Evolutionary conservation across 1,284 basidiomycete species (phyloP), one percentile per base, ranked within the genome.

Genomic region (Rhodotorula mucilaginosa): DNA sequence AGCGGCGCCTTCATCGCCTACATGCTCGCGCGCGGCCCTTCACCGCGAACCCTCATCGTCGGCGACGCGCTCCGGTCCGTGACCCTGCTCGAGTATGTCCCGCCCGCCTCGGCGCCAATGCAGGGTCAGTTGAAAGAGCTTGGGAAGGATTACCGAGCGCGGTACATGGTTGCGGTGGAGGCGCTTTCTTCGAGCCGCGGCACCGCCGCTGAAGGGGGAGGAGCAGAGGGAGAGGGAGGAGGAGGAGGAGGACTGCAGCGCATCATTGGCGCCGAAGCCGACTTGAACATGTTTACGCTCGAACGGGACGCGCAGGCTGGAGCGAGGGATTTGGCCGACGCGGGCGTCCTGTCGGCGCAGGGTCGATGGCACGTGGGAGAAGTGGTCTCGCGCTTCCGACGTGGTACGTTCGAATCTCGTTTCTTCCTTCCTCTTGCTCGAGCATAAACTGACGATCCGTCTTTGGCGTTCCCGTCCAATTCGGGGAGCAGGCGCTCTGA

Each of bases 31-130:
- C 87, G 85, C n/a, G 89, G 59, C 5, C 34, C 61, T 0, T 21
- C 19, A 12, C 83, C 72, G 80, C 89, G 61, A 85, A 85, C 34
- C 77, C 72, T 86, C 86, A 76, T 84, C 23, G 85, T 89, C 19
- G 91, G 91, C 29, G 94, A 97, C 79, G 88, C 89, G 2, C 87
- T 96, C 67, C 87, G 88, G 78, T 94, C 92, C 2, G 84, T 97
- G 16, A 89, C 91, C 8, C 79, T 92, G 5, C 82, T 96, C 23
- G 85, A 86, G 60, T 80, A 82, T 29, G 78, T 89, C 44, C 39
- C 57, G 19, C 39, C 61, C 10, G 6, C 60, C 12, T 77, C 80
- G 1, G 39, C 61, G 18, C 29, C 65, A 21, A n/a, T 29, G 21
- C 47, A 52, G 34, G 56, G 61, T 2, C 83, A 84, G 72, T 80